Conservation (phyloP, 2,329 filamentous ascomycete species). For the Ceratocystis cacaofunesta region DNA sequence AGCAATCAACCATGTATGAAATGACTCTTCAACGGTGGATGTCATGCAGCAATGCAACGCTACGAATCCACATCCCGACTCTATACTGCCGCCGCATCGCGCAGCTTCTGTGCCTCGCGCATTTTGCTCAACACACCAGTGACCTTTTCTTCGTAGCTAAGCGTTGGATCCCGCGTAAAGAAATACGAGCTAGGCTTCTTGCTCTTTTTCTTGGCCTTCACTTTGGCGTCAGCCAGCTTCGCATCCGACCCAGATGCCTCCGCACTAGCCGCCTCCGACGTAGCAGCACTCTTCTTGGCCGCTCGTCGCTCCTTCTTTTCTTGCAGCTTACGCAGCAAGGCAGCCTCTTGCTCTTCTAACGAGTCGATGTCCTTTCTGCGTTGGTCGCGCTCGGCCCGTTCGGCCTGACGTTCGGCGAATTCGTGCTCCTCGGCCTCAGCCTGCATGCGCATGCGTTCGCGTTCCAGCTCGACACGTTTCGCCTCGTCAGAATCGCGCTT, state of each 20-base stretch:
- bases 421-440: constrained; percentile 23
- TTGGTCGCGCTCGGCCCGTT: constrained; percentile 19
- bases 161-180: constrained; percentile 16
- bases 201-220: constrained; percentile 12
- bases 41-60: background rate
- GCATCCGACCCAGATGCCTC: constrained; percentile 5
- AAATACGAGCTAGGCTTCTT: constrained; percentile 15
- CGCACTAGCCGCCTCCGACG: constrained; percentile 13
- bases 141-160: constrained; percentile 18
- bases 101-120: constrained; percentile 26
- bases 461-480: constrained; percentile 26
- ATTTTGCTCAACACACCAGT: constrained; percentile 24
- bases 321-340: constrained; percentile 17
- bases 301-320: constrained; percentile 26
- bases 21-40: background rate
- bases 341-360: constrained; percentile 22
- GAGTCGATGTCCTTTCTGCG: constrained; percentile 19
- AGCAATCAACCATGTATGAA: background rate
- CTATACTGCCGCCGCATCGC: constrained; percentile 21
- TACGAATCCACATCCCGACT: background rate
- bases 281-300: constrained; percentile 22
- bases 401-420: background rate
- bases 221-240: constrained; percentile 7
- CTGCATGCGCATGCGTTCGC: constrained; percentile 24
- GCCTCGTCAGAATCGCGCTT: constrained; percentile 36